phyloP scores from a whole-genome alignment of 2,329 filamentous ascomycete genomes.

The Aotearoamyces nothofagi region DNA sequence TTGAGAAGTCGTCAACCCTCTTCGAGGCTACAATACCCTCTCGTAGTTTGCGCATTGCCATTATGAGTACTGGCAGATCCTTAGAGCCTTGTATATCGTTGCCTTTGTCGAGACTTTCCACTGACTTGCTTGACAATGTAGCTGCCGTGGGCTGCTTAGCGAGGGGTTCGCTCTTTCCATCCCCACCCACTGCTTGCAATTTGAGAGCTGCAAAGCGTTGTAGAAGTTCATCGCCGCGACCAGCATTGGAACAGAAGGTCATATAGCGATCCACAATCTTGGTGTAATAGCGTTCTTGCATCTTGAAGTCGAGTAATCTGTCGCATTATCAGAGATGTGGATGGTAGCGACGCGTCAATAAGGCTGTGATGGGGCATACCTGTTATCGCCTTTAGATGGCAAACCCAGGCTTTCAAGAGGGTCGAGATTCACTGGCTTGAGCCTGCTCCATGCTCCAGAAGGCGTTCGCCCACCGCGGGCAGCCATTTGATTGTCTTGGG shows the following conservation, averaged over 20 bases:
- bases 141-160: slow-evolving; percentile 9
- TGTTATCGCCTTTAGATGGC: slow-evolving; percentile 80
- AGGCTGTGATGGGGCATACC: too few relatives aligned
- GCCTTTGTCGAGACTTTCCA: slow-evolving; percentile 5
- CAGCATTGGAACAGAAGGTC: slow-evolving; percentile 66
- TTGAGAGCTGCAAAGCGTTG: slow-evolving; percentile 55
- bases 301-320: slow-evolving; percentile 58
- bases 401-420: slow-evolving; percentile 70
- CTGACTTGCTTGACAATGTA: slow-evolving; percentile 4
- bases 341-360: too few relatives aligned
- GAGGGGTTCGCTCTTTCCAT: slow-evolving; percentile 7
- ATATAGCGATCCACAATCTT: slow-evolving; percentile 82
- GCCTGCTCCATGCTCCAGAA: slow-evolving; percentile 49
- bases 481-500: slow-evolving; percentile 10
- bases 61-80: slow-evolving; percentile 59
- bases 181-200: slow-evolving; percentile 16
- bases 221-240: slow-evolving; percentile 58
- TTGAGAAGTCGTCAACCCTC: slow-evolving; percentile 65
- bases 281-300: slow-evolving; percentile 74
- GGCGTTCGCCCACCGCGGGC: slow-evolving; percentile 20
- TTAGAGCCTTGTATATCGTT: slow-evolving; percentile 20
- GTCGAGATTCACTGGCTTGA: slow-evolving; percentile 63
- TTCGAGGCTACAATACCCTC: slow-evolving; percentile 75
- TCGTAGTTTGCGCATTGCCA: slow-evolving; percentile 79
- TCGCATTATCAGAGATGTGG: slow-evolving; percentile 7